Conservation (phyloP, 2,329 filamentous ascomycete species). For the Neonectria magnoliae region DNA sequence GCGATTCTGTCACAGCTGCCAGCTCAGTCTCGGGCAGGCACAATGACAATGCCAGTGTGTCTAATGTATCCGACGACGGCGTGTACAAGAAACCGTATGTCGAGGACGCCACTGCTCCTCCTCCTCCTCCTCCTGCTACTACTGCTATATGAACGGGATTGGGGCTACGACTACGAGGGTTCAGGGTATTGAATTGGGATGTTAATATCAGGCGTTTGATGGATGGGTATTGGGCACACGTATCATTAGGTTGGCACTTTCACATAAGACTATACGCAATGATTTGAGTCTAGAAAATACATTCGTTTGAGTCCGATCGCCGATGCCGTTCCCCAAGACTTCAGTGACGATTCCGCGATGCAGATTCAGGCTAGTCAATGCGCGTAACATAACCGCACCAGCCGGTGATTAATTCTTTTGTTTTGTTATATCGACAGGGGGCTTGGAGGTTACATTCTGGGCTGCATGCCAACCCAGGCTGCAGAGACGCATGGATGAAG, state of each 20-base stretch:
- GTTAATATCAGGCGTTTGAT: constrained; percentile 30
- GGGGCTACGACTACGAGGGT: not conserved
- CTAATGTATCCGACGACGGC: constrained; percentile 26
- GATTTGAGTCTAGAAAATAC: constrained; percentile 12
- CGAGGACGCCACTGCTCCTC: constrained; percentile 27
- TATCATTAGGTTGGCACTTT: constrained; percentile 12
- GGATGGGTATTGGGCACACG: constrained; percentile 9
- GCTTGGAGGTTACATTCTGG: constrained; percentile 2
- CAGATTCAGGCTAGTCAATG: not conserved
- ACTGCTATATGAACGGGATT: not conserved
- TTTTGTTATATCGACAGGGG: not conserved
- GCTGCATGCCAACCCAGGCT: constrained; percentile 14
- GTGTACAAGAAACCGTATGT: constrained; percentile 40
- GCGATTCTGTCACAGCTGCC: constrained; percentile 35
- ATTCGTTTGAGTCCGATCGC: constrained; percentile 1
- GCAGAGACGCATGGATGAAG: constrained; percentile 20
- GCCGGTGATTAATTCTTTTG: not conserved
- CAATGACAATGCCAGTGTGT: constrained; percentile 26
- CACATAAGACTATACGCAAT: constrained; percentile 7
- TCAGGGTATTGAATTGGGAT: constrained; percentile 5
- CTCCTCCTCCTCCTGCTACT: not conserved
- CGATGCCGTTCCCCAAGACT: constrained; percentile 11
- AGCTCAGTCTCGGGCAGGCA: constrained; percentile 37
- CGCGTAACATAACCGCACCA: not conserved
- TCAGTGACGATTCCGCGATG: constrained; percentile 1